A percentile compares a stretch with the other conserved stretches of the same genome.
Conservation (phyloP, 345 rosid species). For the Raphanus sativus region DNA sequence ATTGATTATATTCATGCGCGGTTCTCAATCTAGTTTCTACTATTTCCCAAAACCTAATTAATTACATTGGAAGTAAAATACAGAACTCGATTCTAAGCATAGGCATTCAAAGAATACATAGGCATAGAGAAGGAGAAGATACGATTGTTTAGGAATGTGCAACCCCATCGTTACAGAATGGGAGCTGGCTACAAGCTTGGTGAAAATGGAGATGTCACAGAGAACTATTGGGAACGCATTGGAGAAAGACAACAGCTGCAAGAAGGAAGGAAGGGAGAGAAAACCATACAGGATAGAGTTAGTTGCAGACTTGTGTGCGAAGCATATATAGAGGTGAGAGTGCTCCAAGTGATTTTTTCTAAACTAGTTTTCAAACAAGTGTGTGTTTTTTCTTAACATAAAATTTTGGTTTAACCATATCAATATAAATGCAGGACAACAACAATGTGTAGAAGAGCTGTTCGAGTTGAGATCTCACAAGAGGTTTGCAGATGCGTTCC, state of each 20-base stretch:
- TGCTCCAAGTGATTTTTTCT: neutral
- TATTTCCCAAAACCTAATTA: too few relatives aligned
- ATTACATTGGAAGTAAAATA: too few relatives aligned
- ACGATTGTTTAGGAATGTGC: too few relatives aligned
- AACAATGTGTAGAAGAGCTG: too few relatives aligned
- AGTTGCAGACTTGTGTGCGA: constrained; percentile 94
- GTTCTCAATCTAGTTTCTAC: too few relatives aligned
- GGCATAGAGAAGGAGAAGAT: too few relatives aligned
- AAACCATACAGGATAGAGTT: constrained; percentile 92
- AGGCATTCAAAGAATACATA: too few relatives aligned
- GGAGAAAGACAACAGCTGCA: constrained; percentile 55
- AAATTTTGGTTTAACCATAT: constrained; percentile 2
- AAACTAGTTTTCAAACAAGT: neutral
- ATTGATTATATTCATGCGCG: too few relatives aligned
- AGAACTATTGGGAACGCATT: constrained; percentile 79
- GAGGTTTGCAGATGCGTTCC: constrained; percentile 59
- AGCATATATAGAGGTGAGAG: constrained; percentile 56
- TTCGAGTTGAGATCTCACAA: constrained; percentile 88
- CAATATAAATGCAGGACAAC: constrained; percentile 57
- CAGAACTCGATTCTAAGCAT: too few relatives aligned
- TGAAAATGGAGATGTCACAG: constrained; percentile 46
- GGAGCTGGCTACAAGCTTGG: constrained; percentile 51
- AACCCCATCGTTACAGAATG: constrained; percentile 55
- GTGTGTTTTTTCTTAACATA: neutral
- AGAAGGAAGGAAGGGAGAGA: constrained; percentile 54